Evolutionary conservation across 116 monocot genomes (phyloP), one percentile per base, ranked within the genome.

Genomic region (Zostera marina): DNA sequence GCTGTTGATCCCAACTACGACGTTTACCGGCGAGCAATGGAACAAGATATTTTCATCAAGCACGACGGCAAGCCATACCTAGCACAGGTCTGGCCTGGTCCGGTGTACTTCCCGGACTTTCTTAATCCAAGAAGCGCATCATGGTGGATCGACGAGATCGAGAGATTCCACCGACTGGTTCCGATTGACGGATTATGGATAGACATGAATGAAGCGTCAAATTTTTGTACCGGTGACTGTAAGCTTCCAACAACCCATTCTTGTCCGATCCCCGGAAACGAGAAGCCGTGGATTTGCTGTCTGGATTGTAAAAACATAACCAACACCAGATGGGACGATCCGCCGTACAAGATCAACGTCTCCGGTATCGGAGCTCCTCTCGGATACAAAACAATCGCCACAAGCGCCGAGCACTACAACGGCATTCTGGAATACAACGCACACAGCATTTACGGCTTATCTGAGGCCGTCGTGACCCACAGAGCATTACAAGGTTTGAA

Each of bases 171-270:
- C 56, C 44, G 85, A 23, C 78, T 98, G 2, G 82, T 89, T 3
- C 96, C 96, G 0, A 80, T 98, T 1, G 81, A 98, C 59, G 96
- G 96, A 59, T 80, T 98, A 5, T 98, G 96, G 96, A 89, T 98
- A 11, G 96, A 98, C 54, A 98, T 98, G 96, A 98, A 98, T 44
- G 96, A 98, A 54, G 76, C 54, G 16, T 98, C 96, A 0, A 98
- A 98, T 52, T 98, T 98, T 41, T 98, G 96, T 60, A 82, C 85
- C 0, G 96, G 96, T 1, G 76, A 89, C 32, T 98, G 96, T 48
- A 38, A 70, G 42, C 47, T 98, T 9, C 96, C 96, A 0, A 83
- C 56, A 19, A 65, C 54, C 0, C 89, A 78, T n/a, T 26, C n/a
- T 2, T 98, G 96, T 64, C 96, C 90, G 0, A 24, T 54, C 11